Percentiles rank a stretch among this genome's conserved stretches.
phyloP scores from a whole-genome alignment of 2,329 filamentous ascomycete species.

The Phyllosticta paracitricarpa region DNA sequence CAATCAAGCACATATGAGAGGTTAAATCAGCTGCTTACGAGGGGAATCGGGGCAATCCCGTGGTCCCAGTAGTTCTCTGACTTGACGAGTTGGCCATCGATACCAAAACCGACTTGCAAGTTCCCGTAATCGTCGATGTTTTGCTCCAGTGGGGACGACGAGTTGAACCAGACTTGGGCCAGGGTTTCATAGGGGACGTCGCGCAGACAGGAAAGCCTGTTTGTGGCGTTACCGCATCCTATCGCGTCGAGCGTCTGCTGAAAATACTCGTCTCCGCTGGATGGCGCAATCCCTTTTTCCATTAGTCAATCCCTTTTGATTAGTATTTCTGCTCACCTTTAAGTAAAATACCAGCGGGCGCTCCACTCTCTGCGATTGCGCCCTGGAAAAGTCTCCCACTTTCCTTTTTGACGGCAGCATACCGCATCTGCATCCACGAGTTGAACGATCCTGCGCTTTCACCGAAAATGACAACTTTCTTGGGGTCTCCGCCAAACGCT shows the following conservation, averaged over 20 bases:
- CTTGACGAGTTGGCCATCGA: neutral
- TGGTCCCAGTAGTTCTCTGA: neutral
- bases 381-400: conserved; percentile 30
- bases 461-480: conserved; percentile 30
- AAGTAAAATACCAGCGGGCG: conserved; percentile 21
- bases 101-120: neutral
- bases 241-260: conserved; percentile 20
- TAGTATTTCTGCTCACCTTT: conserved; percentile 13
- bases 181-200: conserved; percentile 15
- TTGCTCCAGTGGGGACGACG: neutral
- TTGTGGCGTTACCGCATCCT: neutral
- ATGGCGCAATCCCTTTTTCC: conserved; percentile 16
- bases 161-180: conserved; percentile 4
- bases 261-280: conserved; percentile 12
- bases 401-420: conserved; percentile 27
- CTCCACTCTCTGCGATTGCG: conserved; percentile 31
- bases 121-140: conserved; percentile 2
- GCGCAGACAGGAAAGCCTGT: neutral
- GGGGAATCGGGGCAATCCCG: neutral
- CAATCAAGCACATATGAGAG: neutral
- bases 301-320: neutral
- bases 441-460: conserved; percentile 27
- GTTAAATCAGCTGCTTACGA: neutral
- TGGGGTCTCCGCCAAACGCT: conserved; percentile 31
- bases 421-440: conserved; percentile 26